Conservation (phyloP, 75 land plant genomes). For the Picea glauca region DNA sequence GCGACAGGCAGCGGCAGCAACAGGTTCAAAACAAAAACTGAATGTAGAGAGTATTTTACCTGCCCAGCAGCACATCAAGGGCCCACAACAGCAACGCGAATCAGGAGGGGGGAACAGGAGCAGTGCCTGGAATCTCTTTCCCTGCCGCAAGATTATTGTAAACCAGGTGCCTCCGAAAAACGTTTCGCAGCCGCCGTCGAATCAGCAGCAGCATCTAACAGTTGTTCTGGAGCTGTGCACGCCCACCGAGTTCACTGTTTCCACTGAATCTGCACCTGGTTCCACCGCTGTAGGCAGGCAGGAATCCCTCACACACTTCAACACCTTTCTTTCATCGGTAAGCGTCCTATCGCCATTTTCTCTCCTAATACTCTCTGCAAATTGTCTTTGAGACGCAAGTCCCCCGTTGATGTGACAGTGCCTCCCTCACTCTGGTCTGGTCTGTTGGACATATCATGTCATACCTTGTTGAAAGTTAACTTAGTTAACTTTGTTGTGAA, state of each 20-base stretch:
- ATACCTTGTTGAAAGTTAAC: too few relatives aligned
- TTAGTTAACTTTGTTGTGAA: too few relatives aligned
- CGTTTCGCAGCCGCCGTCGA: not conserved
- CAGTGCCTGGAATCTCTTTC: slow-evolving; percentile 31
- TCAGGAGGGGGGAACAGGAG: not conserved
- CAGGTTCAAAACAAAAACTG: not conserved
- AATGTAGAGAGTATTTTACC: not conserved
- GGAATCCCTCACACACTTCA: slow-evolving; percentile 33
- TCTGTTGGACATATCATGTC: too few relatives aligned
- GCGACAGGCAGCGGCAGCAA: slow-evolving; percentile 28
- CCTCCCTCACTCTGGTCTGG: too few relatives aligned
- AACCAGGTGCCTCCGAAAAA: not conserved
- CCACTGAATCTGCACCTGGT: slow-evolving; percentile 28
- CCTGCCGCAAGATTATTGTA: slow-evolving; percentile 23
- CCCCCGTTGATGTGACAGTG: too few relatives aligned
- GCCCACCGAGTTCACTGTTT: slow-evolving; percentile 48
- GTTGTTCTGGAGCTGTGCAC: slow-evolving; percentile 60
- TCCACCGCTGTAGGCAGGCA: slow-evolving; percentile 18
- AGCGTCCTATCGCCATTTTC: not conserved
- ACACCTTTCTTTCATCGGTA: slow-evolving; percentile 18
- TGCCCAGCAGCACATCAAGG: not conserved
- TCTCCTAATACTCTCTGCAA: not conserved
- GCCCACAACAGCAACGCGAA: not conserved
- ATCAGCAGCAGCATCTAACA: slow-evolving; percentile 5
- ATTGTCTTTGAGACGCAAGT: too few relatives aligned